Conservation (phyloP, 805 yeast species). For the Middelhovenomyces tepae region DNA sequence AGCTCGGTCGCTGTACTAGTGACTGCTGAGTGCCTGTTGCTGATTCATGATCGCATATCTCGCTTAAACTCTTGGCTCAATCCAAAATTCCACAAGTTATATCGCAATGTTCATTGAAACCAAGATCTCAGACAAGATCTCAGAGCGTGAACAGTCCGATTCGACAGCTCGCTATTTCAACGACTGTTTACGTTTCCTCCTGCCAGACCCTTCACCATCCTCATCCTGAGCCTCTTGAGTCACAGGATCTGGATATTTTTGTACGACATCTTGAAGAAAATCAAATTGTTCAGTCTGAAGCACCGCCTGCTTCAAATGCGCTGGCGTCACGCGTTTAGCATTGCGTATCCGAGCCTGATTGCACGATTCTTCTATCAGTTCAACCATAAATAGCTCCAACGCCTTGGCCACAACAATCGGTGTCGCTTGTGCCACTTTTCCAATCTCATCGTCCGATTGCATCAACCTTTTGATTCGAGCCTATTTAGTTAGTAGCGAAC, state of each 20-base stretch:
- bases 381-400: conserved; percentile 81
- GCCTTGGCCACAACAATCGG: conserved; percentile 98
- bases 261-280: conserved; percentile 71
- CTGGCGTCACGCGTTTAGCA: conserved; percentile 71
- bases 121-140: too few species aligned
- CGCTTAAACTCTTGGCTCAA: too few species aligned
- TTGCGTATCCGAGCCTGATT: conserved; percentile 68
- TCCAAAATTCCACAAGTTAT: too few species aligned
- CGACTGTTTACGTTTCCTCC: too few species aligned
- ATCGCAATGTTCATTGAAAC: too few species aligned
- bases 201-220: too few species aligned
- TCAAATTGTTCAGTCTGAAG: conserved; percentile 85
- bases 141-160: too few species aligned
- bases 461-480: conserved; percentile 93
- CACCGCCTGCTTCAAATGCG: conserved; percentile 77
- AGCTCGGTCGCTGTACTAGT: too few species aligned
- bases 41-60: too few species aligned
- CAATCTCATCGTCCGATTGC: conserved; percentile 98
- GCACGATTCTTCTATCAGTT: conserved; percentile 77
- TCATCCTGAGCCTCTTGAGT: too few species aligned
- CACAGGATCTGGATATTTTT: conserved; percentile 44
- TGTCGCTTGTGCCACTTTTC: conserved; percentile 97
- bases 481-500: conserved; percentile 11
- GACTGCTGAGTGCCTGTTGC: too few species aligned
- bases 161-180: too few species aligned